These are phyloP conservation scores for Eucalyptus cloeziana DNA, from an alignment of 345 rosid genomes.

Conservation along the genomic window DNA sequence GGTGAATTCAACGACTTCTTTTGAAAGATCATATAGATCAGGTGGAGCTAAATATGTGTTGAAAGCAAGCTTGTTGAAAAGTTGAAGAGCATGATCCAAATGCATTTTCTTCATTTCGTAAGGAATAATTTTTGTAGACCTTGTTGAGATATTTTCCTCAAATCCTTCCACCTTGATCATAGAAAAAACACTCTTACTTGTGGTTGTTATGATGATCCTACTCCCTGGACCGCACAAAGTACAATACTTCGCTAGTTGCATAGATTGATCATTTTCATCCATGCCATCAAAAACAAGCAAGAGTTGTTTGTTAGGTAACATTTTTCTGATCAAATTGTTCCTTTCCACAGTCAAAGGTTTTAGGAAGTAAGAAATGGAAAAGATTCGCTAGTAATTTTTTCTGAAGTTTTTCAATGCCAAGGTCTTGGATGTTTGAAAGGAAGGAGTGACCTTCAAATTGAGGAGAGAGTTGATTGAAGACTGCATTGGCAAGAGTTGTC, in stretches of 20 bases:
- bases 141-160: neutral
- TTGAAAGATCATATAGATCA: neutral
- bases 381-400: neutral
- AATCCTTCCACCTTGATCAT: neutral
- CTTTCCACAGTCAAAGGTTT: neutral
- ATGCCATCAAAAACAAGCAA: neutral
- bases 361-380: neutral
- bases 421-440: neutral
- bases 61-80: neutral
- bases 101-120: neutral
- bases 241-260: neutral
- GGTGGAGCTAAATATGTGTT: neutral
- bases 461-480: neutral
- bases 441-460: neutral
- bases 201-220: neutral
- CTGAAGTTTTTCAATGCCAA: fast-evolving
- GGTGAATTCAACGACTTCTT: neutral
- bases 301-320: neutral
- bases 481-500: neutral
- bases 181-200: neutral
- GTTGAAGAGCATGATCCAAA: neutral
- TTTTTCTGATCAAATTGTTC: neutral
- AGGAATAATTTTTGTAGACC: fast-evolving
- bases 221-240: neutral
- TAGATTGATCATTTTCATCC: neutral